A percentile compares a stretch with the other conserved stretches of the same genome.
Conservation (phyloP, 768 basidiomycete species). For the Suillus variegatus region DNA sequence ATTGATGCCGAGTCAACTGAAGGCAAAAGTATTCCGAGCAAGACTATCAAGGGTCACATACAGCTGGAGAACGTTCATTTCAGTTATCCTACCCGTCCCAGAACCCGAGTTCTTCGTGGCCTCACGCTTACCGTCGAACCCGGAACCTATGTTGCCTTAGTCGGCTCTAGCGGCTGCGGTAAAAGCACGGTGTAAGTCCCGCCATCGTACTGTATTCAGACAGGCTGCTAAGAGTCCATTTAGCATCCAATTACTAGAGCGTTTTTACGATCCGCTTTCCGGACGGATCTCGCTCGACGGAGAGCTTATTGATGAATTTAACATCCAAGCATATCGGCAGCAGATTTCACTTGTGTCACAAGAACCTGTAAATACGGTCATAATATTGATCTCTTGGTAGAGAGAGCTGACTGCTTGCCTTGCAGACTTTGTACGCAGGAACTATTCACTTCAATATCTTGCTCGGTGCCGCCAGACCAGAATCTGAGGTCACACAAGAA, state of each 20-base stretch:
- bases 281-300: slow-evolving; percentile 76
- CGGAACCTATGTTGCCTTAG: slow-evolving; percentile 79
- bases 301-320: slow-evolving; percentile 71
- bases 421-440: slow-evolving; percentile 79
- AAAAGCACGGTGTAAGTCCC: slow-evolving; percentile 74
- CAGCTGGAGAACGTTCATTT: slow-evolving; percentile 82
- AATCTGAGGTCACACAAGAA: slow-evolving; percentile 76
- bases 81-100: slow-evolving; percentile 86
- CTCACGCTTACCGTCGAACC: slow-evolving; percentile 72
- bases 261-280: slow-evolving; percentile 83
- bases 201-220: not conserved
- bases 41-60: slow-evolving; percentile 58
- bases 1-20: slow-evolving; percentile 78
- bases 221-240: slow-evolving; percentile 7
- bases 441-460: slow-evolving; percentile 90
- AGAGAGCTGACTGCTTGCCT: not conserved
- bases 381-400: slow-evolving; percentile 10
- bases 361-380: slow-evolving; percentile 50
- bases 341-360: slow-evolving; percentile 91
- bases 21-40: slow-evolving; percentile 52
- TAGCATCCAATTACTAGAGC: slow-evolving; percentile 79
- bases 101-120: slow-evolving; percentile 79
- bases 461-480: slow-evolving; percentile 78
- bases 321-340: slow-evolving; percentile 85
- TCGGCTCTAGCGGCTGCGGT: slow-evolving; percentile 79